Conservation (phyloP, 148 eudicot species). For the Salicornia ramosissima region DNA sequence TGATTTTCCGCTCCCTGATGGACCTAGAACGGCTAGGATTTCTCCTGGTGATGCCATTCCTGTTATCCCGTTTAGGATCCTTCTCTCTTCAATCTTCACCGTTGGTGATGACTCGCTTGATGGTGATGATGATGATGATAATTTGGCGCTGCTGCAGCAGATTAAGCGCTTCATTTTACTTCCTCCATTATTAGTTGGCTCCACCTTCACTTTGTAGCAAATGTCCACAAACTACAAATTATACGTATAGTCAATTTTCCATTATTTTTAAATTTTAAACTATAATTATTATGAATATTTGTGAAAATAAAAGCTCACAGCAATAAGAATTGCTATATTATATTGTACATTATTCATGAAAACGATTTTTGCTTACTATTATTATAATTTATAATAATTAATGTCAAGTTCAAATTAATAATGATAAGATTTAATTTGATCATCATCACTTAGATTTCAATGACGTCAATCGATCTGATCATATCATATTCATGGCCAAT, state of each 20-base stretch:
- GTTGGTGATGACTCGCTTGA: conserved; percentile 19
- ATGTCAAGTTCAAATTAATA: too few relatives aligned
- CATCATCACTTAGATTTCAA: too few relatives aligned
- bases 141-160: conserved; percentile 11
- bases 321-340: too few relatives aligned
- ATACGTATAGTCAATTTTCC: neutral
- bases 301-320: too few relatives aligned
- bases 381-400: too few relatives aligned
- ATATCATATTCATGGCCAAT: too few relatives aligned
- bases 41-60: conserved; percentile 79
- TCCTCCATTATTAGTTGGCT: conserved; percentile 14
- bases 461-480: too few relatives aligned
- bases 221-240: conserved; percentile 73
- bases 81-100: conserved; percentile 35
- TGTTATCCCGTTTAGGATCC: conserved; percentile 54
- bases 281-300: too few relatives aligned
- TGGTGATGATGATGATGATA: conserved; percentile 7
- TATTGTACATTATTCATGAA: too few relatives aligned
- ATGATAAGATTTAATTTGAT: too few relatives aligned
- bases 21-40: conserved; percentile 80
- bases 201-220: conserved; percentile 51
- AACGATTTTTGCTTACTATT: too few relatives aligned
- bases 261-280: too few relatives aligned
- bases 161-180: conserved; percentile 24
- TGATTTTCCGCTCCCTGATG: conserved; percentile 95